These are phyloP conservation scores for Dactylellina sp. DNA, from an alignment of 2,329 filamentous ascomycete species.

Conservation along the genomic window DNA sequence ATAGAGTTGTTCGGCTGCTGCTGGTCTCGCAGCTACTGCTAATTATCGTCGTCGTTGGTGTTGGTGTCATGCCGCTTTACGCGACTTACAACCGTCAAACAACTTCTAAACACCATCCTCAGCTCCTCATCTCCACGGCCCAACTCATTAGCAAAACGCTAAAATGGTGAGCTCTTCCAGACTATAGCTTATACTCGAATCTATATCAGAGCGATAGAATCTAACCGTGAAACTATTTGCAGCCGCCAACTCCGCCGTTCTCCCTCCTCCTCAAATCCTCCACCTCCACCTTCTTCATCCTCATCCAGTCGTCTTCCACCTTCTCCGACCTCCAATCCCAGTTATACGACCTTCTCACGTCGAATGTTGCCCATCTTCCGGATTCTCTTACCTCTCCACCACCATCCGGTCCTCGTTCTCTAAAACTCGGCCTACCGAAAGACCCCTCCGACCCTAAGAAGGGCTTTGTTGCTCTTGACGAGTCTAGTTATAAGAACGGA, in stretches of 20 bases:
- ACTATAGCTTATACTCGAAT: neutral
- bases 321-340: slow-evolving; percentile 26
- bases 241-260: slow-evolving; percentile 20
- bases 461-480: slow-evolving; percentile 28
- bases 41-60: no score
- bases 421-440: slow-evolving; percentile 40
- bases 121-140: no score
- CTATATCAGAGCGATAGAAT: no score
- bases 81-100: no score
- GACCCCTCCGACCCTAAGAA: slow-evolving; percentile 21
- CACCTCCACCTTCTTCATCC: slow-evolving; percentile 50
- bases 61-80: no score
- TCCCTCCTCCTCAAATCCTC: slow-evolving; percentile 51
- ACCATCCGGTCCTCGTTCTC: neutral
- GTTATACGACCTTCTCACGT: slow-evolving; percentile 20
- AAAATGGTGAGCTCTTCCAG: slow-evolving; percentile 10
- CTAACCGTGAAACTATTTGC: neutral
- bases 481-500: slow-evolving; percentile 10
- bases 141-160: no score
- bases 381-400: slow-evolving; percentile 2
- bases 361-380: slow-evolving; percentile 30
- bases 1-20: no score
- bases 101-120: no score
- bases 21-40: no score
- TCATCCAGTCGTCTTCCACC: slow-evolving; percentile 25